These are phyloP conservation scores for Tuber melanosporum DNA, from an alignment of 495 filamentous ascomycete genomes.

Conservation along the genomic window DNA sequence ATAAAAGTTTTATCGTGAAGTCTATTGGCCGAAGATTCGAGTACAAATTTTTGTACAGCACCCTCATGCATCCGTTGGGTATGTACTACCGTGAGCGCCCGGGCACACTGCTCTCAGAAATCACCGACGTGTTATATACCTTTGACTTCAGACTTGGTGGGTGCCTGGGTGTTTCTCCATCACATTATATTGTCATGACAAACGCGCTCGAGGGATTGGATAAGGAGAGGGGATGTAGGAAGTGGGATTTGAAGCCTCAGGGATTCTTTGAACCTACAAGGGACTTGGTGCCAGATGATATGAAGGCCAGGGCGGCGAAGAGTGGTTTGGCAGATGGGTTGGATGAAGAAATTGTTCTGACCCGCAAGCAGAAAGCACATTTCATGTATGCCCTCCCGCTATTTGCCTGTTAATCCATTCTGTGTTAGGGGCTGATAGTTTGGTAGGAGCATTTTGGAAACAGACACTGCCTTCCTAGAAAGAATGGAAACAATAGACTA, in stretches of 20 bases:
- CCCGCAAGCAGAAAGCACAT: slow-evolving; percentile 22
- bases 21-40: slow-evolving; percentile 37
- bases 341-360: slow-evolving; percentile 37
- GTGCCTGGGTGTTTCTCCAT: slow-evolving; percentile 34
- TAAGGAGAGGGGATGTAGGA: slow-evolving; percentile 26
- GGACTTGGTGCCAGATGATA: slow-evolving; percentile 33
- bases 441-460: slow-evolving; percentile 32
- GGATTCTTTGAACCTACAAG: slow-evolving; percentile 40
- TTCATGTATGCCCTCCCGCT: slow-evolving; percentile 25
- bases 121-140: slow-evolving; percentile 32
- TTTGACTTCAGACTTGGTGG: slow-evolving; percentile 36
- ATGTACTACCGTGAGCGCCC: slow-evolving; percentile 22
- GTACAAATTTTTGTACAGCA: slow-evolving; percentile 35
- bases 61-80: slow-evolving; percentile 26
- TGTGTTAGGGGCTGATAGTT: neutral
- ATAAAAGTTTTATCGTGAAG: slow-evolving; percentile 36
- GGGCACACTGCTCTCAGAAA: slow-evolving; percentile 28
- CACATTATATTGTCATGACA: slow-evolving; percentile 39
- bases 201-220: slow-evolving; percentile 35
- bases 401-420: neutral
- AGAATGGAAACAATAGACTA: slow-evolving; percentile 42
- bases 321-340: slow-evolving; percentile 37
- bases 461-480: slow-evolving; percentile 35
- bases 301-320: slow-evolving; percentile 35
- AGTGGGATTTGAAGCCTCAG: slow-evolving; percentile 40